phyloP scores from a whole-genome alignment of 352 stramenopile species.

The Phytopythium cucurbitacearum region DNA sequence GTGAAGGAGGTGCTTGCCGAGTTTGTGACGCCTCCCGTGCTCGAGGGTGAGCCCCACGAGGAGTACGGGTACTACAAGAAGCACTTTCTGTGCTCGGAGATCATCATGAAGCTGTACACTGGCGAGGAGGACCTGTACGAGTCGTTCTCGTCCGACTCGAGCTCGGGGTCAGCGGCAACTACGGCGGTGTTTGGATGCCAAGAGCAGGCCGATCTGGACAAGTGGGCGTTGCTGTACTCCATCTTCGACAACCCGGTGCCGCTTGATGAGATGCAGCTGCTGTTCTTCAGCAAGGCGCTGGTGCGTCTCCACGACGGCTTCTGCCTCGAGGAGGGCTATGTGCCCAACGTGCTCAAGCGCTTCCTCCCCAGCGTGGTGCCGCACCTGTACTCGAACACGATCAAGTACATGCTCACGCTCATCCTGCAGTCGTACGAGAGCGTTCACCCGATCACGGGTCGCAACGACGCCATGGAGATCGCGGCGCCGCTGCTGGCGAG shows the following conservation, averaged over 20 bases:
- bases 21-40: constrained; percentile 77
- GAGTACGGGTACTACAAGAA: constrained; percentile 90
- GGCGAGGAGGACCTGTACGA: constrained; percentile 86
- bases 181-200: constrained; percentile 80
- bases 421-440: constrained; percentile 88
- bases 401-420: constrained; percentile 89
- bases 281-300: constrained; percentile 87
- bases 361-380: constrained; percentile 76
- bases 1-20: constrained; percentile 74
- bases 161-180: constrained; percentile 54
- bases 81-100: constrained; percentile 86
- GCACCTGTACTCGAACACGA: constrained; percentile 84
- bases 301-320: constrained; percentile 85
- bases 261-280: constrained; percentile 82
- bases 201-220: constrained; percentile 60
- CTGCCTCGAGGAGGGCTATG: constrained; percentile 84
- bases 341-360: constrained; percentile 71
- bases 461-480: constrained; percentile 87
- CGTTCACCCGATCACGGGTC: constrained; percentile 82
- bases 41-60: constrained; percentile 72
- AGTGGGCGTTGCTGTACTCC: constrained; percentile 81
- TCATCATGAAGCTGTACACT: constrained; percentile 89
- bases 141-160: constrained; percentile 83
- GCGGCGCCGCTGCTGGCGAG: constrained; percentile 52
- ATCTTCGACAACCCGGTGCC: constrained; percentile 75